Evolutionary conservation across 306 rosid genomes (phyloP), one percentile per base, ranked within the genome.

Genomic region (Clitoria ternatea): DNA sequence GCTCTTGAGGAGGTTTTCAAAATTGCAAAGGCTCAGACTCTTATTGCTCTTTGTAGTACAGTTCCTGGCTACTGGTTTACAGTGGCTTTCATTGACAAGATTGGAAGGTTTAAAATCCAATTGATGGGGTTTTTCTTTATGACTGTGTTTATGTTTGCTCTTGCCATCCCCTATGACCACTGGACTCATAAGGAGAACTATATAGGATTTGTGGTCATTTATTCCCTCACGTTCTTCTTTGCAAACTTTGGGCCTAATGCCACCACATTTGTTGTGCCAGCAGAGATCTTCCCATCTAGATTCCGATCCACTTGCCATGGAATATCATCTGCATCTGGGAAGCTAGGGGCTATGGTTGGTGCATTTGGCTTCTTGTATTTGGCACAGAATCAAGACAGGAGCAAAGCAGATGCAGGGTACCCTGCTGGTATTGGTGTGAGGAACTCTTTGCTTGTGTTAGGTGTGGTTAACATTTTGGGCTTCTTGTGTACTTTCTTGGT

Each of bases 61-160:
- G 92, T 91, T 67, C 97, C 96, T 0, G 97, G 96, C 7, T 88
- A 91, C 32, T 88, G 97, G 97, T 86, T 86, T 45, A 86, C 92
- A 0, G 92, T 91, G 48, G 86, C 83, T 5, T 35, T 91, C 4
- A 88, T 91, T 48, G 96, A 91, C 76, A 86, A 3, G 70, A 73
- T 91, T 0, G 96, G 96, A 71, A 81, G 97, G 35, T 91, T 91
- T 69, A 8, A 83, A 0, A 88, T 90, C 55, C 97, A 90, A 2
- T 35, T 90, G 57, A 83, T 88, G 84, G 97, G 97, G 0, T 91
- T 91, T 83, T 91, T 86, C 86, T 91, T 91, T 70, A 90, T 88
- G 92, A 90, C 95, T 4, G 75, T 84, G 17, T 86, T 90, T 11
- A 88, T 88, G 92, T 88, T 90, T 74, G 90, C 85, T 36, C 81